These are phyloP conservation scores for Penicillium sclerotigenum DNA, from an alignment of 2,329 filamentous ascomycete genomes.

Conservation along the genomic window DNA sequence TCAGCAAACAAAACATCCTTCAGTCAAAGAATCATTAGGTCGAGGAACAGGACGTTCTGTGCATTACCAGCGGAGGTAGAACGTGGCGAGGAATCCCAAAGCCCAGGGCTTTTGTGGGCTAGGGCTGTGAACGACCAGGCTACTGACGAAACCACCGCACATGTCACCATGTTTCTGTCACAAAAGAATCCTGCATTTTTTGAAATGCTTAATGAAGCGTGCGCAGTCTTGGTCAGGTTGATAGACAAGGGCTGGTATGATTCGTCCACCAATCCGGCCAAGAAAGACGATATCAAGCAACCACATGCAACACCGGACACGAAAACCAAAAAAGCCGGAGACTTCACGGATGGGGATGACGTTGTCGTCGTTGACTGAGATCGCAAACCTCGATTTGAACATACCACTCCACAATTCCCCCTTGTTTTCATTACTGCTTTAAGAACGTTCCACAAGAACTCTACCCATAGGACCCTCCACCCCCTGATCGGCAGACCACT, in stretches of 20 bases:
- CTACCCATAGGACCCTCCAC: constrained; percentile 1
- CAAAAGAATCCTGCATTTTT: constrained; percentile 47
- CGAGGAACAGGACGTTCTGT: constrained; percentile 79
- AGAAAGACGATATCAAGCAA: constrained; percentile 19
- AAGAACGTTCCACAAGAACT: constrained; percentile 5
- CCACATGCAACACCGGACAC: constrained; percentile 10
- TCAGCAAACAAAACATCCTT: constrained; percentile 28
- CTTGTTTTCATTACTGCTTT: not conserved
- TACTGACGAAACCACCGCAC: constrained; percentile 73
- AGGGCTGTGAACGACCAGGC: constrained; percentile 75
- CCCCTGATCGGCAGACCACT: constrained; percentile 15
- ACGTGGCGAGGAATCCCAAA: constrained; percentile 23
- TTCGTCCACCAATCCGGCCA: constrained; percentile 24
- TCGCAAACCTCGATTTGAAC: not conserved
- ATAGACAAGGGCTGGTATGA: constrained; percentile 43
- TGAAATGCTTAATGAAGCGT: constrained; percentile 38
- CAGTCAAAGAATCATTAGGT: constrained; percentile 39
- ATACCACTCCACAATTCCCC: not conserved
- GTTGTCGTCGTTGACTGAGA: constrained; percentile 35
- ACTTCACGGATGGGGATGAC: constrained; percentile 35
- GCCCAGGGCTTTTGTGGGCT: constrained; percentile 56
- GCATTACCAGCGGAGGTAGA: constrained; percentile 63
- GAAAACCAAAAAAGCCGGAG: constrained; percentile 17
- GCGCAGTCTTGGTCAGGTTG: constrained; percentile 38
- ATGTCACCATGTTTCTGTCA: constrained; percentile 56